phyloP scores from a whole-genome alignment of 2,329 filamentous ascomycete genomes.

The Trichophyton simii region DNA sequence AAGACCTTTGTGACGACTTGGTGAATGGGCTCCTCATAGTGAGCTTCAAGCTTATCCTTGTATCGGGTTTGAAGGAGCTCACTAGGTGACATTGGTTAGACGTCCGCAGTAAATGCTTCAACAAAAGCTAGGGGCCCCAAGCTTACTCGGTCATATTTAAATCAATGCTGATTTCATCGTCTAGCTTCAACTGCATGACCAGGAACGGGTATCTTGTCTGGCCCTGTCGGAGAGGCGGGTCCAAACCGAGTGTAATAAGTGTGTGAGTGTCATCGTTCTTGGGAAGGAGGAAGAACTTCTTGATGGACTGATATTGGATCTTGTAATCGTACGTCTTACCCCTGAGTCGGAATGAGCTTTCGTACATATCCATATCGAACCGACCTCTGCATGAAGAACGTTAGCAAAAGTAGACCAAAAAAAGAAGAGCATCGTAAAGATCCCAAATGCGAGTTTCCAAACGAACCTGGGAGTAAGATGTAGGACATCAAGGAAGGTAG shows the following conservation, averaged over 20 bases:
- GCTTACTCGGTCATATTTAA: conserved; percentile 75
- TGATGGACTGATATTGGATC: conserved; percentile 94
- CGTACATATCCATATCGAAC: conserved; percentile 99
- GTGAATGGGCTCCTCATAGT: conserved; percentile 88
- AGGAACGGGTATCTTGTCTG: conserved; percentile 97
- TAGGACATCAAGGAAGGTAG: conserved; percentile 89
- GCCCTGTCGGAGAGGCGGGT: conserved; percentile 88
- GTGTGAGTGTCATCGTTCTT: conserved; percentile 98
- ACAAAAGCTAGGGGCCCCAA: background rate
- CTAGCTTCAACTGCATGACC: conserved; percentile 97
- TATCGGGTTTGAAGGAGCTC: conserved; percentile 75
- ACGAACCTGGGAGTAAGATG: conserved; percentile 83
- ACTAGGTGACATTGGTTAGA: conserved; percentile 15
- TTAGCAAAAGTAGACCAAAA: conserved; percentile 15
- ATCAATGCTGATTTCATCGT: conserved; percentile 93
- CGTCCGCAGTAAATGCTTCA: too few species aligned
- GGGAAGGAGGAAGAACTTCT: conserved; percentile 96
- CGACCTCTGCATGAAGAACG: conserved; percentile 55
- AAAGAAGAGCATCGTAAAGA: too few species aligned
- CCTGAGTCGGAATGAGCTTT: conserved; percentile 87
- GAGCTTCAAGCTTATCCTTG: conserved; percentile 73
- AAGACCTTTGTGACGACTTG: conserved; percentile 93
- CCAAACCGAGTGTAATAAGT: conserved; percentile 85
- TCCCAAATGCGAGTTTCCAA: background rate
- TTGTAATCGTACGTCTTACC: conserved; percentile 99